These are phyloP conservation scores for Xylariaceae sp. DNA, from an alignment of 2,329 filamentous ascomycete species.

Conservation along the genomic window DNA sequence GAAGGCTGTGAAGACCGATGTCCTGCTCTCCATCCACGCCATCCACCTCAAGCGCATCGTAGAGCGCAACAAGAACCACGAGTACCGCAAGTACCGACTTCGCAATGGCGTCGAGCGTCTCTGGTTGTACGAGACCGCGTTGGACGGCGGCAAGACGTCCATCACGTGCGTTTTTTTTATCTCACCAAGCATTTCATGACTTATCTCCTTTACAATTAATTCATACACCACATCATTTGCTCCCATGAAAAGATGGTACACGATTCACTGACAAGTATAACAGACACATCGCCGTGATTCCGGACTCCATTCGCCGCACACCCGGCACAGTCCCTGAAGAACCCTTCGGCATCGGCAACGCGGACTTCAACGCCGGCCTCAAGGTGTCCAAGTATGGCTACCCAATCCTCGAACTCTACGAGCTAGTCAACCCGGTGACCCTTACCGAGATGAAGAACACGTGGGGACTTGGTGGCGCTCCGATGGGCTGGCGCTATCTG, in stretches of 20 bases:
- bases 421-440: conserved; percentile 8
- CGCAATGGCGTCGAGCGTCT: conserved; percentile 7
- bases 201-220: background rate
- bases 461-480: conserved; percentile 7
- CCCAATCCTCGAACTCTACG: conserved; percentile 7
- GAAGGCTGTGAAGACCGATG: background rate
- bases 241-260: background rate
- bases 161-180: conserved; percentile 3
- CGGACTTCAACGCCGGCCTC: conserved; percentile 6
- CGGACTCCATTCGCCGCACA: background rate
- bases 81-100: conserved; percentile 11
- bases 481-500: conserved; percentile 10
- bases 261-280: background rate
- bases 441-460: conserved; percentile 9
- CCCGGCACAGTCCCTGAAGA: conserved; percentile 4
- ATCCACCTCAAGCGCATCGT: conserved; percentile 5
- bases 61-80: conserved; percentile 6
- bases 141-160: background rate
- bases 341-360: conserved; percentile 7
- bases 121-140: conserved; percentile 10
- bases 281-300: conserved; percentile 11
- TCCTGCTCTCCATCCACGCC: conserved; percentile 6
- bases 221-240: background rate
- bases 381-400: conserved; percentile 11
- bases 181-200: background rate